Conservation (phyloP, 2,329 filamentous ascomycete species). For the Sclerotinia glacialis region DNA sequence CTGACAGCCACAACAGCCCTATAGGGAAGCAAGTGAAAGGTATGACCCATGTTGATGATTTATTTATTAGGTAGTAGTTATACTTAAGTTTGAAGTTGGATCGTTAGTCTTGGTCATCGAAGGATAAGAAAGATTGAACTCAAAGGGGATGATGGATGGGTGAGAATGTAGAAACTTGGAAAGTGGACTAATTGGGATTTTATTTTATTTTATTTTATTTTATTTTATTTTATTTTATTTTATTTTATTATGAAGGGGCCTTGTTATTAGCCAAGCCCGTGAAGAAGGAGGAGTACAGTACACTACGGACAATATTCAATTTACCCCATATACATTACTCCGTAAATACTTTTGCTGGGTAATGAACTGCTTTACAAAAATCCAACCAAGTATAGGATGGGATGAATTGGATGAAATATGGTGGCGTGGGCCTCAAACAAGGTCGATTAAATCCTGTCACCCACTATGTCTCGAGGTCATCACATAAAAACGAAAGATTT, state of each 20-base stretch:
- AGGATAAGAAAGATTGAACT: neutral
- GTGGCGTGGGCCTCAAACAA: slow-evolving; percentile 17
- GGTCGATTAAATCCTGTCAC: slow-evolving; percentile 12
- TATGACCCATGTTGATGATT: neutral
- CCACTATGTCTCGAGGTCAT: slow-evolving; percentile 21
- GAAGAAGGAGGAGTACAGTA: neutral
- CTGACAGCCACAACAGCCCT: slow-evolving; percentile 17
- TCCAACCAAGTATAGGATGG: slow-evolving; percentile 8
- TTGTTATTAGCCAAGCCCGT: neutral
- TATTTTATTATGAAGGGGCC: slow-evolving; percentile 1
- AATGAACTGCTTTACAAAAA: neutral
- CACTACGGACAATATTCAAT: neutral
- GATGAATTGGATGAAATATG: neutral
- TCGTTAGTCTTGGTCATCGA: neutral
- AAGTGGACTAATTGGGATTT: neutral
- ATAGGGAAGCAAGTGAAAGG: slow-evolving; percentile 1
- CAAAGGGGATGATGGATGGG: neutral
- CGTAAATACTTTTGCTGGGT: neutral
- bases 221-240: neutral
- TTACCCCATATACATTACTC: slow-evolving; percentile 2
- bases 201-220: neutral
- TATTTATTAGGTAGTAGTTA: neutral
- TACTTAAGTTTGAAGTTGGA: neutral
- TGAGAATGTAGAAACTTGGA: neutral
- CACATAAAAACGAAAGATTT: slow-evolving; percentile 6